phyloP scores from a whole-genome alignment of 805 yeast species.

The Citeromyces nyonsensis region DNA sequence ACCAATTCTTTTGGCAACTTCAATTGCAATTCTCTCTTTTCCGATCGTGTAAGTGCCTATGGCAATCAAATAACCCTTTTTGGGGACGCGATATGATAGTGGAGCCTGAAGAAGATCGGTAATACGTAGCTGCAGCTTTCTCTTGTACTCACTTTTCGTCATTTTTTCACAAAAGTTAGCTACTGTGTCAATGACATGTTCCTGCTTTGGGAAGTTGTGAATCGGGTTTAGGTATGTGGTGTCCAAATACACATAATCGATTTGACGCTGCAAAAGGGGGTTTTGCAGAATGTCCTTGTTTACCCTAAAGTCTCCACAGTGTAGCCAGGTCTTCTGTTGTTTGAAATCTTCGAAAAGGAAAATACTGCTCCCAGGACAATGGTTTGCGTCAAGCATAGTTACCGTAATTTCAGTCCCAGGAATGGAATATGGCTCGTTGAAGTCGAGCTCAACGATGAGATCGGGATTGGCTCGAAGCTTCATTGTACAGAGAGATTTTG shows the following conservation, averaged over 20 bases:
- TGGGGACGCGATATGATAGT: too few relatives aligned
- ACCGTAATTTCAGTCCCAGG: slow-evolving; percentile 32
- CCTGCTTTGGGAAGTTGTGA: slow-evolving; percentile 69
- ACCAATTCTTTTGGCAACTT: slow-evolving; percentile 33
- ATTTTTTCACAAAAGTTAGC: slow-evolving; percentile 32
- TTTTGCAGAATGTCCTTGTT: slow-evolving; percentile 30
- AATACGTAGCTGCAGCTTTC: slow-evolving; percentile 16
- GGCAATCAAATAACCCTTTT: slow-evolving; percentile 26
- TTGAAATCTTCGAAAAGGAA: slow-evolving; percentile 45
- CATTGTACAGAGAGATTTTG: slow-evolving; percentile 37
- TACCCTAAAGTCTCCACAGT: slow-evolving; percentile 91
- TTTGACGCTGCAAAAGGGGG: slow-evolving; percentile 11
- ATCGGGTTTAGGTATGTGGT: slow-evolving; percentile 77
- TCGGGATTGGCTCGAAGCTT: slow-evolving; percentile 39
- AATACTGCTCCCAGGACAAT: slow-evolving; percentile 91
- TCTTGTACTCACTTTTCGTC: slow-evolving; percentile 13
- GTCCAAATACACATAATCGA: slow-evolving; percentile 67
- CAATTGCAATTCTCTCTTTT: slow-evolving; percentile 71
- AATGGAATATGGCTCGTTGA: slow-evolving; percentile 21
- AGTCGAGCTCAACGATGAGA: slow-evolving; percentile 21
- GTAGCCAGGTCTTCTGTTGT: slow-evolving; percentile 27
- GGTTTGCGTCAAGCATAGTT: slow-evolving; percentile 71
- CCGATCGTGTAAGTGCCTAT: slow-evolving; percentile 91
- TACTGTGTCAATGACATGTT: slow-evolving; percentile 44
- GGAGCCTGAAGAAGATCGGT: slow-evolving; percentile 16